A percentile compares a stretch with the other conserved stretches of the same genome.
These are phyloP conservation scores for Lactuca sativa DNA, from an alignment of 129 eudicot species.

Conservation along the genomic window DNA sequence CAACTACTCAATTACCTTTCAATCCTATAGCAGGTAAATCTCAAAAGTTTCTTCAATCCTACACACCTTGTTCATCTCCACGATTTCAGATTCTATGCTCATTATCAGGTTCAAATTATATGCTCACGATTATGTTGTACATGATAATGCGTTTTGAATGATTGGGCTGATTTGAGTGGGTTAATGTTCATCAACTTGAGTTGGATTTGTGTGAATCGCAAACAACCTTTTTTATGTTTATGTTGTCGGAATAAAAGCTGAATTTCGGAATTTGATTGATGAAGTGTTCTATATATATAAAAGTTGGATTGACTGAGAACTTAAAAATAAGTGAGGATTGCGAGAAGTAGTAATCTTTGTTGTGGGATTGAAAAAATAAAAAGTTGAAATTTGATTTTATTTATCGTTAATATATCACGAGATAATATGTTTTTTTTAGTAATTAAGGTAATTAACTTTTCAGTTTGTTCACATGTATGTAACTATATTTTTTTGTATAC, in stretches of 20 bases:
- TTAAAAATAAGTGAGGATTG: too few species aligned
- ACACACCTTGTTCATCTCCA: slow-evolving; percentile 21
- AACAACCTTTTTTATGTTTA: background rate
- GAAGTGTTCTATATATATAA: too few species aligned
- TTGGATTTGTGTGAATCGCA: background rate
- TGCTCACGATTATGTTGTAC: slow-evolving; percentile 15
- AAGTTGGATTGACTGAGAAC: too few species aligned
- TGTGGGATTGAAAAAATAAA: too few species aligned
- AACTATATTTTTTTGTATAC: too few species aligned
- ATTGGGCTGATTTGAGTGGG: background rate
- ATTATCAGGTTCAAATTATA: slow-evolving; percentile 42
- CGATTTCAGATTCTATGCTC: slow-evolving; percentile 43
- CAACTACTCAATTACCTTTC: slow-evolving; percentile 31
- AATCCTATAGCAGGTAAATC: slow-evolving; percentile 23
- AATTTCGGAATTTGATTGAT: background rate
- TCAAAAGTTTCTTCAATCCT: slow-evolving; percentile 15
- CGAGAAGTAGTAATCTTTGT: too few species aligned
- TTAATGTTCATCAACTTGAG: background rate
- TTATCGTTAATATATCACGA: too few species aligned
- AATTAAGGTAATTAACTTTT: too few species aligned
- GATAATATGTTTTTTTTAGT: too few species aligned
- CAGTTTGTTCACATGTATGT: too few species aligned
- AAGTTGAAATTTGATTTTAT: too few species aligned
- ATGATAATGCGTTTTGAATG: slow-evolving; percentile 2
- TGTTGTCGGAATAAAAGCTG: too few species aligned